Evolutionary conservation across 192 early-diverging fungal species (phyloP).

Genomic region (Entomortierella lignicola): DNA sequence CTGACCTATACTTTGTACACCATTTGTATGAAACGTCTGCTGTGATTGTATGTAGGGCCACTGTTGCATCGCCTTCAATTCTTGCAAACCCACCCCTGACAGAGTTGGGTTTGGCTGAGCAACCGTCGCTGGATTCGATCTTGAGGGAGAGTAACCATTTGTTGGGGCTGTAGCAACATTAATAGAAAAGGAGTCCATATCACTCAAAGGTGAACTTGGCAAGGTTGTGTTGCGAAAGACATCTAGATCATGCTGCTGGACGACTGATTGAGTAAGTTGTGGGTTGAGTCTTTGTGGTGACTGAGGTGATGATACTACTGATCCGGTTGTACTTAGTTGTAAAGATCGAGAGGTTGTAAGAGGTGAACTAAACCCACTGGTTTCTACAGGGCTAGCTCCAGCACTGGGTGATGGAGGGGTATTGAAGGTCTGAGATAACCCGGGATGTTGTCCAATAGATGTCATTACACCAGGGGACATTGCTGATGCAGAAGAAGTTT

Average conservation of each 20-base stretch:
- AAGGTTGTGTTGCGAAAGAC: background rate
- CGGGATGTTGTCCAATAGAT: background rate
- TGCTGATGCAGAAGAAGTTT: constrained; percentile 5
- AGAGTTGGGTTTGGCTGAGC: background rate
- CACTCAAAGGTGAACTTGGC: constrained; percentile 17
- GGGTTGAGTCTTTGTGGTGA: background rate
- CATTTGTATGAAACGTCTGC: background rate
- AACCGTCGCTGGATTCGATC: constrained; percentile 1
- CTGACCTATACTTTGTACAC: background rate
- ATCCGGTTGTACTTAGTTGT: constrained; percentile 6
- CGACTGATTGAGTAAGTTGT: background rate
- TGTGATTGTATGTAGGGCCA: constrained; percentile 8
- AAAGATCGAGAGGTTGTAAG: constrained; percentile 6
- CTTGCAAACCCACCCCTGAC: constrained; percentile 2
- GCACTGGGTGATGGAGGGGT: background rate
- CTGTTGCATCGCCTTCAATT: constrained; percentile 10
- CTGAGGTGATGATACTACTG: constrained; percentile 10
- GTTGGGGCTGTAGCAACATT: background rate
- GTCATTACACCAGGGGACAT: background rate
- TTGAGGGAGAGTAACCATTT: background rate
- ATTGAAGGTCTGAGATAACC: background rate
- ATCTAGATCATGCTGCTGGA: background rate
- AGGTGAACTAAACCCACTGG: constrained; percentile 12
- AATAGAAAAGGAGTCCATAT: background rate
- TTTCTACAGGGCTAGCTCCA: background rate